phyloP scores from a whole-genome alignment of 2,329 filamentous ascomycete genomes.

The Colletotrichum tropicale region DNA sequence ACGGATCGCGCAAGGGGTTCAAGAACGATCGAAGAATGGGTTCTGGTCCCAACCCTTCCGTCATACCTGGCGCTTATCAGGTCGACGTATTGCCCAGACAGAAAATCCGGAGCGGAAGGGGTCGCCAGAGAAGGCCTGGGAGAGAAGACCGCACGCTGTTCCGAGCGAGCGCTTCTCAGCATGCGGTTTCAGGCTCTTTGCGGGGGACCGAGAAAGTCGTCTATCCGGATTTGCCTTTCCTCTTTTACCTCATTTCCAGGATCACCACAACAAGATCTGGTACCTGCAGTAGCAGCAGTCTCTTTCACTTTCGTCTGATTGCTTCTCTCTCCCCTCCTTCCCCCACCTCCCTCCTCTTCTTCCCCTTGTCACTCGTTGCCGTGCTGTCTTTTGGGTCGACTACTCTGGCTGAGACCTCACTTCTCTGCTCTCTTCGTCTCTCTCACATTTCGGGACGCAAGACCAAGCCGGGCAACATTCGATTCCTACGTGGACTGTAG shows the following conservation, averaged over 20 bases:
- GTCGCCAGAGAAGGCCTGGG: not conserved
- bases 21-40: not conserved
- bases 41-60: not conserved
- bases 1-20: not conserved
- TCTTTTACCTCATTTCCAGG: not conserved
- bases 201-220: not conserved
- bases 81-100: not conserved
- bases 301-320: slow-evolving; percentile 4
- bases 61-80: slow-evolving; percentile 11
- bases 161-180: slow-evolving; percentile 5
- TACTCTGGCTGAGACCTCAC: slow-evolving; percentile 11
- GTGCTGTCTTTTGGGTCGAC: not conserved
- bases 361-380: slow-evolving; percentile 2
- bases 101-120: not conserved
- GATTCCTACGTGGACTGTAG: slow-evolving; percentile 1
- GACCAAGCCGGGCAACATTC: not conserved
- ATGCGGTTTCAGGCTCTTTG: slow-evolving; percentile 19
- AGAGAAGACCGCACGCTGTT: not conserved
- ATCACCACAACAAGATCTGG: slow-evolving; percentile 4
- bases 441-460: not conserved
- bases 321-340: not conserved
- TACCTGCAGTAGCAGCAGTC: not conserved
- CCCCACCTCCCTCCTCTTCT: not conserved
- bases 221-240: not conserved
- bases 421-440: not conserved